Evolutionary conservation across 768 basidiomycete genomes (phyloP), one percentile per base, ranked within the genome.

Genomic region (Calvatia gigantea): DNA sequence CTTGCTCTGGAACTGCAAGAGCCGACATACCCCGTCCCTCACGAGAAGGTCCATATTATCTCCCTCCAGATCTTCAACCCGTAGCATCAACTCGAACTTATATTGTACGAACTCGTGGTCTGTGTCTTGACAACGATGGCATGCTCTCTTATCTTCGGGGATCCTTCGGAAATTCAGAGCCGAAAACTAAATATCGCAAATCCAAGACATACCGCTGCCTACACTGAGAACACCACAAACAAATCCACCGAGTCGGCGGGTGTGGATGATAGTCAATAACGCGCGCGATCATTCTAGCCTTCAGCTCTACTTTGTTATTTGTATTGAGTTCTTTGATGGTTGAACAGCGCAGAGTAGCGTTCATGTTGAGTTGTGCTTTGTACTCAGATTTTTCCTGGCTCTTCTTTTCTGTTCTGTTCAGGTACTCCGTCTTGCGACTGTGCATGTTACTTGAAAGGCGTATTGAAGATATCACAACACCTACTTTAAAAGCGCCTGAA

Each of bases 191-290:
- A 28, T 7, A 48, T 27, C 37, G 28, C 21, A 45, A 15, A n/a
- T n/a, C n/a, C 35, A 12, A 19, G 12, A 65, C 76, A 61, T 58
- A 87, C 87, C 73, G 67, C 49, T 69, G 62, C 6, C 76, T 62
- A 67, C 87, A 89, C 3, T 73, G 75, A 6, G 69, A 72, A 65
- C 87, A 90, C 35, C 69, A 69, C 32, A 79, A 68, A 23, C 72
- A 68, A 32, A 79, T 74, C 14, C 75, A 81, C 14, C 85, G 75
- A 25, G 68, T 60, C 27, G 87, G 61, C 27, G 73, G 62, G 29
- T 74, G 69, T 0, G 87, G 87, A 60, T 74, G 77, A 62, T 80
- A 86, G 61, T 85, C 83, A 7, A 80, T 62, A 2, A 78, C 74
- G 17, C 78, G 78, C 5, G 80, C 85, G 8, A 70, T 61, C 21